phyloP scores from a whole-genome alignment of 768 basidiomycete genomes.

The Gloeophyllum trabeum region DNA sequence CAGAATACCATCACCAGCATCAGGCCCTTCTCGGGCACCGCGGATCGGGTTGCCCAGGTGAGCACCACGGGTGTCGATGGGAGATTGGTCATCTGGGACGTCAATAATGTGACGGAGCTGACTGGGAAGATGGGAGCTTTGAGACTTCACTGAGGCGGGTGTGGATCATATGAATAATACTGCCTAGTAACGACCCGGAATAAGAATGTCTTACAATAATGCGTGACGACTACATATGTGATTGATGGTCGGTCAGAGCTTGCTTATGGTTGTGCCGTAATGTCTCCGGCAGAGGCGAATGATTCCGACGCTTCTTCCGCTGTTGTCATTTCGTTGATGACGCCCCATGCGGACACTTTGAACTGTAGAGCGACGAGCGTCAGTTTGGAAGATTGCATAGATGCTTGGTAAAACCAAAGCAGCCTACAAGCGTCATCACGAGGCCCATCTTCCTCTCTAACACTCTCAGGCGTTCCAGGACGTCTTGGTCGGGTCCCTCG shows the following conservation, averaged over 20 bases:
- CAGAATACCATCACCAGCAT: slow-evolving; percentile 98
- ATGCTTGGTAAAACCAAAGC: neutral
- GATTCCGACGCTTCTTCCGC: slow-evolving; percentile 1
- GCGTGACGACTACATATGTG: too few species aligned
- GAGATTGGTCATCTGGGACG: slow-evolving; percentile 83
- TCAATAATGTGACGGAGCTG: slow-evolving; percentile 42
- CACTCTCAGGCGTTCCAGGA: slow-evolving; percentile 65
- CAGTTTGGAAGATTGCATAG: neutral
- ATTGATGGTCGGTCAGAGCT: too few species aligned
- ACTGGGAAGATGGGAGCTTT: slow-evolving; percentile 37
- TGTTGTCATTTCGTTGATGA: slow-evolving; percentile 47
- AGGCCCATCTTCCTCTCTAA: slow-evolving; percentile 94
- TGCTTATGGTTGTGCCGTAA: too few species aligned
- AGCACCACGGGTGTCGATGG: slow-evolving; percentile 95
- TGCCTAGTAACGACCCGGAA: too few species aligned
- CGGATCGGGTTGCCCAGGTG: slow-evolving; percentile 57
- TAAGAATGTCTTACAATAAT: too few species aligned
- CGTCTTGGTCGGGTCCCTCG: slow-evolving; percentile 65
- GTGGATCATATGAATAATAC: neutral
- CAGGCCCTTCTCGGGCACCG: slow-evolving; percentile 54
- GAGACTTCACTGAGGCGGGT: slow-evolving; percentile 12
- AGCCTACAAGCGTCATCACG: slow-evolving; percentile 77
- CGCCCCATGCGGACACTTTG: slow-evolving; percentile 94
- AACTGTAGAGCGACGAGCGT: slow-evolving; percentile 37
- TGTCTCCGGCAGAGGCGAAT: neutral